These are phyloP conservation scores for Apiotrichum gamsii DNA, from an alignment of 1,284 basidiomycete species.

Conservation along the genomic window DNA sequence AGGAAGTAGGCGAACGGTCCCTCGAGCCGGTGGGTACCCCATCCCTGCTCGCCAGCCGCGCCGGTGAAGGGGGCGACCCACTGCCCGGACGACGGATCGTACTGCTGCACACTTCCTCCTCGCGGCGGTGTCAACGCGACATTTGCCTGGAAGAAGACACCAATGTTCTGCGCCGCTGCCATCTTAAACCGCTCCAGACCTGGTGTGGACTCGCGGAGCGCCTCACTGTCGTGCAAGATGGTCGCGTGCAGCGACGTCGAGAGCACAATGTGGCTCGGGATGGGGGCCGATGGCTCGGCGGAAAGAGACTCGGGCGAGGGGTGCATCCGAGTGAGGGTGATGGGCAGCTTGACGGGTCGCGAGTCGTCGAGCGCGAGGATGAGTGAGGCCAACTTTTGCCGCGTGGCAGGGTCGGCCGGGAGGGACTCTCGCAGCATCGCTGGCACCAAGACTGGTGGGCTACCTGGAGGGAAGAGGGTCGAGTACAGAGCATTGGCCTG, in stretches of 20 bases:
- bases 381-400: constrained; percentile 12
- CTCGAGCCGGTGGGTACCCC: constrained; percentile 27
- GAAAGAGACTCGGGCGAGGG: constrained; percentile 37
- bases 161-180: constrained; percentile 69
- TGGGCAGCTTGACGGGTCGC: constrained; percentile 52
- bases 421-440: not conserved
- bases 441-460: not conserved
- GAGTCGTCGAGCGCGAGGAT: constrained; percentile 48
- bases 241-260: constrained; percentile 71
- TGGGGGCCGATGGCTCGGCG: constrained; percentile 63
- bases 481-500: constrained; percentile 82
- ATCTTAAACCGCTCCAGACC: constrained; percentile 79
- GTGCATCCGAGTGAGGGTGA: constrained; percentile 53
- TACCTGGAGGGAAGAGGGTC: constrained; percentile 48
- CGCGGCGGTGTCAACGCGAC: constrained; percentile 51
- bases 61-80: constrained; percentile 51
- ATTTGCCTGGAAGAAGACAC: constrained; percentile 63
- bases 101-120: constrained; percentile 48
- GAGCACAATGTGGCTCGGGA: constrained; percentile 51
- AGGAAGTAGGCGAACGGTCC: constrained; percentile 86
- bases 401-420: not conserved
- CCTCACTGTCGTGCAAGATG: constrained; percentile 74
- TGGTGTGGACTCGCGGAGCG: constrained; percentile 61
- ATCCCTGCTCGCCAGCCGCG: not conserved
- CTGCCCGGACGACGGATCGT: constrained; percentile 52